A percentile compares a stretch with the other conserved stretches of the same genome.
Conservation (phyloP, 768 basidiomycete species). For the Termitomyces sp. region DNA sequence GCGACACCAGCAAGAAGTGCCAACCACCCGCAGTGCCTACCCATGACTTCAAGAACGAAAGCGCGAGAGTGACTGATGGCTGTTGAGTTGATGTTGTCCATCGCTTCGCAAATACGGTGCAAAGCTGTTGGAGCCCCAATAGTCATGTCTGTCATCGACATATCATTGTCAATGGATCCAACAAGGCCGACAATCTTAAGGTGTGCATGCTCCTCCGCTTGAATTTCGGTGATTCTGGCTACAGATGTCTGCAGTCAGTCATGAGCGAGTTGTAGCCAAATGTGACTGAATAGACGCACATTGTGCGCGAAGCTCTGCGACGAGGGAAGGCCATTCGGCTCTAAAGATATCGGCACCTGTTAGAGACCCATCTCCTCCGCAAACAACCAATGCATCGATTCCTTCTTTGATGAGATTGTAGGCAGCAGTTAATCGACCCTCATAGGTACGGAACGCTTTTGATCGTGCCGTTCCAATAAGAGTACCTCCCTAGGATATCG, state of each 20-base stretch:
- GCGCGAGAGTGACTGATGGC: slow-evolving; percentile 95
- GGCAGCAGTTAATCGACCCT: slow-evolving; percentile 86
- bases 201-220: slow-evolving; percentile 70
- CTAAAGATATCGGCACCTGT: slow-evolving; percentile 96
- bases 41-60: slow-evolving; percentile 99
- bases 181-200: slow-evolving; percentile 98
- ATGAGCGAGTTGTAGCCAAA: background rate
- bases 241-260: slow-evolving; percentile 1
- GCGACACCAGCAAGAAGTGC: slow-evolving; percentile 91
- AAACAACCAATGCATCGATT: slow-evolving; percentile 95
- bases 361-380: slow-evolving; percentile 95
- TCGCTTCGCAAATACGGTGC: slow-evolving; percentile 95
- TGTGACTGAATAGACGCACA: slow-evolving; percentile 36
- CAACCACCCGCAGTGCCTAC: slow-evolving; percentile 98
- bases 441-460: slow-evolving; percentile 74
- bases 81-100: slow-evolving; percentile 98
- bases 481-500: slow-evolving; percentile 72
- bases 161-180: slow-evolving; percentile 98
- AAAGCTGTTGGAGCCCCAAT: slow-evolving; percentile 97
- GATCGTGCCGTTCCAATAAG: slow-evolving; percentile 94
- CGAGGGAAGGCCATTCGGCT: slow-evolving; percentile 87
- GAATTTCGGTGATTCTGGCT: slow-evolving; percentile 75
- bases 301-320: slow-evolving; percentile 61
- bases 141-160: slow-evolving; percentile 96
- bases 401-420: slow-evolving; percentile 93